These are phyloP conservation scores for Rhynchosporium agropyri DNA, from an alignment of 2,329 filamentous ascomycete species.

Conservation along the genomic window DNA sequence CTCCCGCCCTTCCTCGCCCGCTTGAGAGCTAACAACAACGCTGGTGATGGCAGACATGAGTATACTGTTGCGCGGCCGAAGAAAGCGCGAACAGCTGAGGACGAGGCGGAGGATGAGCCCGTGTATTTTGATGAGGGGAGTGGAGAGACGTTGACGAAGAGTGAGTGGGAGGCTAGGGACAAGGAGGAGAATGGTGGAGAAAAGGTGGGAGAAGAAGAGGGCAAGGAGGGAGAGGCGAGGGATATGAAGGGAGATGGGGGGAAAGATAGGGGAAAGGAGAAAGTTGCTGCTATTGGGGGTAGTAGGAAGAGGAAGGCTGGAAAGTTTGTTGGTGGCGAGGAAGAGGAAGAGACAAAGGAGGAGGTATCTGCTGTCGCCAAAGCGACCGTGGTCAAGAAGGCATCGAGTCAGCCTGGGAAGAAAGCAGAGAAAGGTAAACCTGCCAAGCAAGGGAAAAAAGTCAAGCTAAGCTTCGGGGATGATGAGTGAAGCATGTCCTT, in stretches of 20 bases:
- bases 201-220: constrained; percentile 18
- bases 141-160: constrained; percentile 54
- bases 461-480: constrained; percentile 69
- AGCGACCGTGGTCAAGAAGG: constrained; percentile 3
- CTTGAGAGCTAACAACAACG: constrained; percentile 56
- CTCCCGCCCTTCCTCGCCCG: constrained; percentile 64
- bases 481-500: constrained; percentile 48
- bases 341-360: constrained; percentile 26
- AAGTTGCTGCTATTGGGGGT: constrained; percentile 48
- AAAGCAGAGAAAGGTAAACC: constrained; percentile 35
- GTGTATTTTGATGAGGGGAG: constrained; percentile 74
- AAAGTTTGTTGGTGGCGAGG: constrained; percentile 49
- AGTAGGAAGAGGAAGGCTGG: constrained; percentile 59
- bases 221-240: constrained; percentile 13
- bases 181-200: constrained; percentile 33
- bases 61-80: constrained; percentile 42
- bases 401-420: constrained; percentile 27
- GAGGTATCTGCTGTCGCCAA: not conserved
- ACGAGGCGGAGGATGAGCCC: constrained; percentile 76
- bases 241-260: constrained; percentile 29
- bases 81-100: constrained; percentile 61
- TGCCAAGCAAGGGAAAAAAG: constrained; percentile 55
- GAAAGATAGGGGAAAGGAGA: constrained; percentile 37
- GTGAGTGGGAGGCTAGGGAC: constrained; percentile 40
- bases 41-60: constrained; percentile 50